These are phyloP conservation scores for Aspergillus amoenus DNA, from an alignment of 2,329 filamentous ascomycete genomes.

Conservation along the genomic window DNA sequence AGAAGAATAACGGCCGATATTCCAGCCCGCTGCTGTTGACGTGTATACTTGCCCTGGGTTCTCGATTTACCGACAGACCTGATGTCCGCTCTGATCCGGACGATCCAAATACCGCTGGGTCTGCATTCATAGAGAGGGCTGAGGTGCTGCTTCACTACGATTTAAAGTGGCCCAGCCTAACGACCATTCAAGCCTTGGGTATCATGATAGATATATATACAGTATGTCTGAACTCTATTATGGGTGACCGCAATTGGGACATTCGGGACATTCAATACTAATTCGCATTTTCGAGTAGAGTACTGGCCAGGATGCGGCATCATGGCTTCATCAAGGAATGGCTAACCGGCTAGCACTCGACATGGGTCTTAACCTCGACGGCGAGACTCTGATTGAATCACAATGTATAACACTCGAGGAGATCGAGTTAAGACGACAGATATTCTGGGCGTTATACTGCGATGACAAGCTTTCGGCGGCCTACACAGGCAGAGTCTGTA, in stretches of 20 bases:
- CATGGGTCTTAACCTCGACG: neutral
- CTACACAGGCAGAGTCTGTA: neutral
- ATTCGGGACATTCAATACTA: too few relatives aligned
- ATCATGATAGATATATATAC: neutral
- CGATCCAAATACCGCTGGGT: neutral
- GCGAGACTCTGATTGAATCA: neutral
- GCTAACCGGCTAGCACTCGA: neutral
- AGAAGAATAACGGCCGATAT: neutral
- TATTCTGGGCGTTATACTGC: neutral
- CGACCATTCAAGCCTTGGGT: neutral
- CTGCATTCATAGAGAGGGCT: neutral
- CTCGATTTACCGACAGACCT: neutral
- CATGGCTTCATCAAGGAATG: neutral
- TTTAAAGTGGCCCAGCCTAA: neutral
- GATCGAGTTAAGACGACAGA: neutral
- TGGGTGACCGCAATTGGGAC: too few relatives aligned
- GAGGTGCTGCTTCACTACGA: neutral
- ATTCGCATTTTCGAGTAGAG: neutral
- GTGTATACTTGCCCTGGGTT: neutral
- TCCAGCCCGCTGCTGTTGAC: neutral
- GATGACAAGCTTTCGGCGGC: neutral
- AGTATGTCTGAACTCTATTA: too few relatives aligned
- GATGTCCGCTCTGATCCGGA: neutral
- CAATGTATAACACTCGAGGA: neutral
- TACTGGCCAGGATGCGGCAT: neutral